Base-by-base conservation (phyloP, 2,329 filamentous ascomycete species). In the Acrocalymma vagum region DNA sequence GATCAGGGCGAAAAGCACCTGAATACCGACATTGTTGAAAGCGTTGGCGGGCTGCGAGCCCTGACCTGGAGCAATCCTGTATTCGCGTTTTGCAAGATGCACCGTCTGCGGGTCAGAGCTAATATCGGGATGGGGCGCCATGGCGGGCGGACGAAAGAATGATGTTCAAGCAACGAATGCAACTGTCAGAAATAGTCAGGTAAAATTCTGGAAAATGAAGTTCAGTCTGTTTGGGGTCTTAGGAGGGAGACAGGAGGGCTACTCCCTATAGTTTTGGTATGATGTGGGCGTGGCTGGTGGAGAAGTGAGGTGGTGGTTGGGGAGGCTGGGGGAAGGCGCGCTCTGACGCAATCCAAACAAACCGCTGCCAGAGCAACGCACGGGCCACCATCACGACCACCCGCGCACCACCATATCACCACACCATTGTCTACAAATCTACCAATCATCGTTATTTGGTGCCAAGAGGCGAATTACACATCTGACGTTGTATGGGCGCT, bases 1-100 rank as follows among this genome's bases (percentile, higher is more conserved):
- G 36, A 97, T 83, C 13, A 96, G 69, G 9, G 88, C 93, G 65
- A 97, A 96, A 1, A 97, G 76, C 1, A 87, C 86, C 64, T 97
- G 88, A 58, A 96, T 84, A 43, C 84, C 88, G 8, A 67, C 54
- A 45, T 62, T 63, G n/a, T 55, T 49, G 34, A 65, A 45, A n/a
- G 60, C 53, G 35, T 63, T 62, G 22, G 55, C 51, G 21, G 63
- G 45, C 33, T 59, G 51, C 21, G 68, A 30, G 40, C 57, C 58
- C 29, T 60, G 60, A 27, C 62, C 35, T 16, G 54, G 65, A 69
- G 40, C 62, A 51, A 27, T 39, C 51, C 20, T 41, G 32, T 26
- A 38, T 29, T 18, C 43, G 43, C 45, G 36, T 47, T 33, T 43
- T 39, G 26, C n/a, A n/a, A n/a, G n/a, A n/a, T n/a, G n/a, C n/a